Conservation (phyloP, 176 grass and related monocot genomes). For the Canna indica region DNA sequence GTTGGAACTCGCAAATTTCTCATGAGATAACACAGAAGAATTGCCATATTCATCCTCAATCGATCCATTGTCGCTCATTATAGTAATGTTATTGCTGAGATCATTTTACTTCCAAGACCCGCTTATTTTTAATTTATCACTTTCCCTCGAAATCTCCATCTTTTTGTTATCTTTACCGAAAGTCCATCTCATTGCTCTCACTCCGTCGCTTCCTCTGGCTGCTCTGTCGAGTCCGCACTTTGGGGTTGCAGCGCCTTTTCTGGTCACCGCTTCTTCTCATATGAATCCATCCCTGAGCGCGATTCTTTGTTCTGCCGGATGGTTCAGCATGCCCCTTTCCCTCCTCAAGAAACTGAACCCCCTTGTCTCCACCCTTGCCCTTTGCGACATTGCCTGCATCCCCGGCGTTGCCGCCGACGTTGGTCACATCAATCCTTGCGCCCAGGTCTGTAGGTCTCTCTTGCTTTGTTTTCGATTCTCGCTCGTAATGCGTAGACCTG, state of each 20-base stretch:
- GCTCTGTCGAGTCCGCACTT: background rate
- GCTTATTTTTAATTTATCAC: too few relatives aligned
- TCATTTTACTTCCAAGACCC: too few relatives aligned
- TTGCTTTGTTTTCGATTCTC: background rate
- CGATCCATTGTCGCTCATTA: too few relatives aligned
- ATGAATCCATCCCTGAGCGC: conserved; percentile 18
- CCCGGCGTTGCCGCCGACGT: conserved; percentile 38
- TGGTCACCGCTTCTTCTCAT: too few relatives aligned
- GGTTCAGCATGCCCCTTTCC: conserved; percentile 26
- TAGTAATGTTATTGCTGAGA: too few relatives aligned
- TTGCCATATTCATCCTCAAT: too few relatives aligned
- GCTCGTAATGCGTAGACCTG: background rate
- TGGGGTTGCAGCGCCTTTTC: conserved; percentile 1
- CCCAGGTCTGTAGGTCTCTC: conserved; percentile 15
- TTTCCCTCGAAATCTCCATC: too few relatives aligned
- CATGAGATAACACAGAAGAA: too few relatives aligned
- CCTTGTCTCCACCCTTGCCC: conserved; percentile 30
- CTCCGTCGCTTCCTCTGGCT: too few relatives aligned
- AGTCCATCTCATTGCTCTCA: too few relatives aligned
- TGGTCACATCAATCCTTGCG: conserved; percentile 35
- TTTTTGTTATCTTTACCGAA: too few relatives aligned
- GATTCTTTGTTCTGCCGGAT: conserved; percentile 27
- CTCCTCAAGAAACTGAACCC: conserved; percentile 41
- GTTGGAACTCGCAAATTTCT: too few relatives aligned
- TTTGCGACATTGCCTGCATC: conserved; percentile 31